Evolutionary conservation across 306 rosid genomes (phyloP).

Genomic region (Prunus mira): DNA sequence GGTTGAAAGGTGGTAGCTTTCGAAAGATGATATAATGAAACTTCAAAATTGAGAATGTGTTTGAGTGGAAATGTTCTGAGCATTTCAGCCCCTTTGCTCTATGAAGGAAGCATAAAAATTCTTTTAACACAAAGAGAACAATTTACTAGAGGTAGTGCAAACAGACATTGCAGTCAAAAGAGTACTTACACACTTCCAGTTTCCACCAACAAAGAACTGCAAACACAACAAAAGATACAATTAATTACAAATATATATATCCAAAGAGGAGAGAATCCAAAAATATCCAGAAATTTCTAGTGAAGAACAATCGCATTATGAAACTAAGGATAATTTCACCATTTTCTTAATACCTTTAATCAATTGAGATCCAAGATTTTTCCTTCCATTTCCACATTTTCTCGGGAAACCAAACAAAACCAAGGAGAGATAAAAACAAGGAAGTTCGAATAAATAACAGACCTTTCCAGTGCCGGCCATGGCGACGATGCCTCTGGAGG

Average conservation of each 20-base stretch:
- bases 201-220: conserved; percentile 97
- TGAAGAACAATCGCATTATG: background rate
- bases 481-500: conserved; percentile 60
- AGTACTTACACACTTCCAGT: conserved; percentile 96
- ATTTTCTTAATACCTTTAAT: background rate
- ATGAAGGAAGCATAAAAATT: background rate
- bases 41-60: background rate
- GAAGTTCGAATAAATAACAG: background rate
- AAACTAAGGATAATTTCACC: background rate
- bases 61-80: background rate
- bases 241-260: background rate
- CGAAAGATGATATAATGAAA: background rate
- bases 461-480: conserved; percentile 98
- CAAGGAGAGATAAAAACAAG: background rate
- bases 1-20: background rate
- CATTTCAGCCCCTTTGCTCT: background rate
- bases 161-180: background rate
- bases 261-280: background rate
- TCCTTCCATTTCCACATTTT: background rate
- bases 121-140: background rate
- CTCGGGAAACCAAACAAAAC: background rate
- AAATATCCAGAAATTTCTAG: background rate
- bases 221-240: conserved; percentile 19
- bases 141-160: background rate
- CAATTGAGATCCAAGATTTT: background rate